Conservation (phyloP, 176 grass and related monocot species). For the Puccinellia tenuiflora region DNA sequence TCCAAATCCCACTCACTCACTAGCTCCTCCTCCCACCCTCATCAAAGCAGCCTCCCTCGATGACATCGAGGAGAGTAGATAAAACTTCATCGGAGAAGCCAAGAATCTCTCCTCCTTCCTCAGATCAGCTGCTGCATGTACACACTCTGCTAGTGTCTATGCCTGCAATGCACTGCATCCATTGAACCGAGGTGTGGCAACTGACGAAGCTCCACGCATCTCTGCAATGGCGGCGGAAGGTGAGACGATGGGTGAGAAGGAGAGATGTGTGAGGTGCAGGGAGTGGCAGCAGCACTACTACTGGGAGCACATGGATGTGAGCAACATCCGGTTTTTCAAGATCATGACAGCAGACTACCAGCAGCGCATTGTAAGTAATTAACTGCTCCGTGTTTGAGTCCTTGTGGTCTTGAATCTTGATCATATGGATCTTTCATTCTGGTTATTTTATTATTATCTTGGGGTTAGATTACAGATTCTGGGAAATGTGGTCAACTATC, state of each 20-base stretch:
- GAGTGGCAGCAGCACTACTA: constrained; percentile 43
- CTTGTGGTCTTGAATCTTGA: background rate
- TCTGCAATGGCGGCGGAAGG: background rate
- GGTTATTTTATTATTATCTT: background rate
- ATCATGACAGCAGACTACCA: constrained; percentile 27
- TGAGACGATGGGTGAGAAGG: background rate
- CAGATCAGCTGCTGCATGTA: background rate
- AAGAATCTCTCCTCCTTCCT: background rate
- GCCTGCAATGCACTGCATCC: background rate
- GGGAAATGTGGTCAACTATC: background rate
- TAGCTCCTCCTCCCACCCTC: background rate
- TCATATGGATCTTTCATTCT: background rate
- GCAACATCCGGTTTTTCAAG: constrained; percentile 31
- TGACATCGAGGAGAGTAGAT: constrained; percentile 16
- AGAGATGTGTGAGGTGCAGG: constrained; percentile 26
- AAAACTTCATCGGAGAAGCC: background rate
- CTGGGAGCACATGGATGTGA: constrained; percentile 39
- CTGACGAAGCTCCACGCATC: background rate
- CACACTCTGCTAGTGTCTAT: background rate
- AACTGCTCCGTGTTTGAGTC: background rate
- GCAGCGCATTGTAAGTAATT: constrained; percentile 28
- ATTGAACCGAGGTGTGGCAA: background rate
- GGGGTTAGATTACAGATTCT: background rate
- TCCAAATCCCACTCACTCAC: constrained; percentile 2
- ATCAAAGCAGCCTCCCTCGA: background rate